Evolutionary conservation across 805 yeast genomes (phyloP).

Genomic region (Kuraishia hungarica): DNA sequence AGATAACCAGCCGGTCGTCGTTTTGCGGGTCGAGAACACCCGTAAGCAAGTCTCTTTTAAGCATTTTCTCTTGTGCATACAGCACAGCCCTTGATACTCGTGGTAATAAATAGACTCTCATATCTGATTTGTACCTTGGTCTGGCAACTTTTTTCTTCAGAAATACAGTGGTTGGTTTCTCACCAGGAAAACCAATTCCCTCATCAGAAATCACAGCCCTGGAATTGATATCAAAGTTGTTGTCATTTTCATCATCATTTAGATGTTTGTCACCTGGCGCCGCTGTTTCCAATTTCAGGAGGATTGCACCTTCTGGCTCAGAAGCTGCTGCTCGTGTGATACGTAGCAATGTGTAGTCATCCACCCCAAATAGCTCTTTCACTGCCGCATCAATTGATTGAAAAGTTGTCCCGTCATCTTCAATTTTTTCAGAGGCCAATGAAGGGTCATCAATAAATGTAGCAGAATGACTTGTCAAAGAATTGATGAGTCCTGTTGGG

Average conservation of each 20-base stretch:
- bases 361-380: constrained; percentile 28
- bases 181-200: constrained; percentile 28
- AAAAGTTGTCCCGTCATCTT: constrained; percentile 16
- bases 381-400: constrained; percentile 39
- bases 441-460: background rate
- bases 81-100: constrained; percentile 27
- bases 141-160: constrained; percentile 50
- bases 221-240: constrained; percentile 5
- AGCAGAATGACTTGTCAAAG: background rate
- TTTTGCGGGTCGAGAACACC: constrained; percentile 33
- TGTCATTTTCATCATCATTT: constrained; percentile 36
- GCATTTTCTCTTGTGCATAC: constrained; percentile 40
- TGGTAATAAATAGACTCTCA: constrained; percentile 53
- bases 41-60: constrained; percentile 41
- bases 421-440: background rate
- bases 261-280: constrained; percentile 41
- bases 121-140: constrained; percentile 53
- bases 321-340: constrained; percentile 48
- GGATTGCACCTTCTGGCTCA: constrained; percentile 41
- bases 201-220: constrained; percentile 12
- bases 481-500: constrained; percentile 1
- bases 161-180: constrained; percentile 38
- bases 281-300: constrained; percentile 46
- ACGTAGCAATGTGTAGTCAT: constrained; percentile 36
- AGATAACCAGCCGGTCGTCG: constrained; percentile 16